Conservation (phyloP, 805 yeast genomes). For the Starmerella apicola region DNA sequence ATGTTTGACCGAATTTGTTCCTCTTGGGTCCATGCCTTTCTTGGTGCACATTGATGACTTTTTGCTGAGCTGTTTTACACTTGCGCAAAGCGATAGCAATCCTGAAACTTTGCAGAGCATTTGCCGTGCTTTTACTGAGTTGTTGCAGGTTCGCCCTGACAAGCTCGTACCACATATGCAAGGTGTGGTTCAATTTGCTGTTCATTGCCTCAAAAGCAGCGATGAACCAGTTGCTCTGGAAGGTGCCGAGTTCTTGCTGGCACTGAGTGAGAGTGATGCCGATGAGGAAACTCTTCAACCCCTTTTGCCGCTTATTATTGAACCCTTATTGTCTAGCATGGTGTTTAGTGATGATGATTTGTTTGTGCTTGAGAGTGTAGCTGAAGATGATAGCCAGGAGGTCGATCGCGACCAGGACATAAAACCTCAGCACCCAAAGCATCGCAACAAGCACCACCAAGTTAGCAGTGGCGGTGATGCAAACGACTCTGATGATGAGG, state of each 20-base stretch:
- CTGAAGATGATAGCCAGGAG: slow-evolving; percentile 61
- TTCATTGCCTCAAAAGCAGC: slow-evolving; percentile 57
- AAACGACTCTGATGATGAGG: slow-evolving; percentile 53
- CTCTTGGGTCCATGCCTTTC: slow-evolving; percentile 54
- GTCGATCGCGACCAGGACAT: slow-evolving; percentile 84
- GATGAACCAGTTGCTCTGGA: slow-evolving; percentile 74
- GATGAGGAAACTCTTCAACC: slow-evolving; percentile 45
- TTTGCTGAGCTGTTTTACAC: slow-evolving; percentile 47
- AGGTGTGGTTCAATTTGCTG: slow-evolving; percentile 75
- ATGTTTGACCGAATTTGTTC: slow-evolving; percentile 66
- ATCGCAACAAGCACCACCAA: slow-evolving; percentile 38
- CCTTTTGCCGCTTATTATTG: slow-evolving; percentile 53
- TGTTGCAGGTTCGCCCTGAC: slow-evolving; percentile 70
- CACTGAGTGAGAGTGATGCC: slow-evolving; percentile 51
- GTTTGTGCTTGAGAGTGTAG: slow-evolving; percentile 47
- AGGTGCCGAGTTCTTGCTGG: slow-evolving; percentile 82
- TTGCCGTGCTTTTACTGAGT: slow-evolving; percentile 58
- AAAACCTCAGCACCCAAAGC: slow-evolving; percentile 63
- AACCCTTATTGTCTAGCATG: slow-evolving; percentile 68
- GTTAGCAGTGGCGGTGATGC: slow-evolving; percentile 27
- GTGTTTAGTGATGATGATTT: slow-evolving; percentile 78
- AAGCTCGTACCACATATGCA: slow-evolving; percentile 64
- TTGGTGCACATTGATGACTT: slow-evolving; percentile 53
- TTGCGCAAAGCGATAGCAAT: slow-evolving; percentile 49
- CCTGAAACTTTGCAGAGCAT: slow-evolving; percentile 57